Evolutionary conservation across 2,329 filamentous ascomycete genomes (phyloP).

Genomic region (Mycosphaerella sp.): DNA sequence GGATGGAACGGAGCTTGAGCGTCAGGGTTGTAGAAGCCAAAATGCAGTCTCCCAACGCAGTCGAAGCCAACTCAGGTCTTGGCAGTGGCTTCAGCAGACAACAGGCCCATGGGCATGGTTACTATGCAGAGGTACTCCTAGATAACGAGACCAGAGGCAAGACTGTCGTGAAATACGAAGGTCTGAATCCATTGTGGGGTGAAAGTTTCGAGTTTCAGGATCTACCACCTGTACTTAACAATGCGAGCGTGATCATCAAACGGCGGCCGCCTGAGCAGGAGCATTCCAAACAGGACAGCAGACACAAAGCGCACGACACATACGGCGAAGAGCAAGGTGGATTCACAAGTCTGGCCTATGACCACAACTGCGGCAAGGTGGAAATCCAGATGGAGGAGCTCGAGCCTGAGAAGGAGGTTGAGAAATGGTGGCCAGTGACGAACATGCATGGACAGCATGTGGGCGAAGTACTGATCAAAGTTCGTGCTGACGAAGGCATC

Average conservation of each 20-base stretch:
- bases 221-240: slow-evolving; percentile 62
- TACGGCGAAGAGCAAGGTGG: slow-evolving; percentile 36
- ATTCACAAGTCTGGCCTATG: slow-evolving; percentile 44
- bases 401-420: slow-evolving; percentile 68
- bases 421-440: slow-evolving; percentile 77
- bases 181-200: slow-evolving; percentile 72
- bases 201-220: slow-evolving; percentile 74
- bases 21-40: slow-evolving; percentile 59
- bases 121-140: slow-evolving; percentile 71
- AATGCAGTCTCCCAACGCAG: slow-evolving; percentile 38
- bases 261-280: slow-evolving; percentile 42
- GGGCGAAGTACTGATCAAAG: slow-evolving; percentile 77
- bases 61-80: slow-evolving; percentile 22
- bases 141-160: slow-evolving; percentile 73
- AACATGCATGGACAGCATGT: slow-evolving; percentile 70
- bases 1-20: slow-evolving; percentile 57
- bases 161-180: slow-evolving; percentile 65
- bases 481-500: slow-evolving; percentile 80
- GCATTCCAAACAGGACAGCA: slow-evolving; percentile 35
- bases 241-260: slow-evolving; percentile 66
- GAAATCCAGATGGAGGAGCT: slow-evolving; percentile 75
- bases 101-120: slow-evolving; percentile 50
- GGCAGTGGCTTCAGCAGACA: slow-evolving; percentile 12
- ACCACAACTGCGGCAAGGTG: slow-evolving; percentile 60
- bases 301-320: slow-evolving; percentile 35